phyloP scores from a whole-genome alignment of 2,329 filamentous ascomycete species.

The Xylaria sp. region DNA sequence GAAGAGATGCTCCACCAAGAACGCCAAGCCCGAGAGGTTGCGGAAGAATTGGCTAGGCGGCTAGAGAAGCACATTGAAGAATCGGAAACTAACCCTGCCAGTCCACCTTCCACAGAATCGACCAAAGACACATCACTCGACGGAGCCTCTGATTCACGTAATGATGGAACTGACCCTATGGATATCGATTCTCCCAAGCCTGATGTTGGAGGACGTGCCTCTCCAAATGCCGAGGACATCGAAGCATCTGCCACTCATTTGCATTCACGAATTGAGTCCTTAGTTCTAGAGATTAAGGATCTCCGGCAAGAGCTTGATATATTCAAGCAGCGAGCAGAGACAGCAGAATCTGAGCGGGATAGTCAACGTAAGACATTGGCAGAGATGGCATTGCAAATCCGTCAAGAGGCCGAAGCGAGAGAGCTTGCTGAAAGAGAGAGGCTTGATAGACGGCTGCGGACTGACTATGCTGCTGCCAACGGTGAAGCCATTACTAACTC shows the following conservation, averaged over 20 bases:
- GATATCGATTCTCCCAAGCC: slow-evolving; percentile 20
- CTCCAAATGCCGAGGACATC: slow-evolving; percentile 33
- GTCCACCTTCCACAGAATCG: slow-evolving; percentile 34
- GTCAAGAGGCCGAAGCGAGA: slow-evolving; percentile 58
- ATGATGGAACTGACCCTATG: slow-evolving; percentile 28
- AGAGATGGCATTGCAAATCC: slow-evolving; percentile 82
- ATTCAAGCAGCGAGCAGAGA: slow-evolving; percentile 72
- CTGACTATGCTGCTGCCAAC: slow-evolving; percentile 22
- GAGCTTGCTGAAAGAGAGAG: slow-evolving; percentile 41
- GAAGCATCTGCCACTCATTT: slow-evolving; percentile 41
- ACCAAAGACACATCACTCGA: slow-evolving; percentile 39
- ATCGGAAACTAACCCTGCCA: slow-evolving; percentile 39
- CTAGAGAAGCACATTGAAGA: slow-evolving; percentile 64
- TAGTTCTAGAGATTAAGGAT: slow-evolving; percentile 74
- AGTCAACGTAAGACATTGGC: slow-evolving; percentile 68
- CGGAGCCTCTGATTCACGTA: slow-evolving; percentile 42
- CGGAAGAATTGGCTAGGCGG: slow-evolving; percentile 73
- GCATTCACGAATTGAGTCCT: slow-evolving; percentile 67
- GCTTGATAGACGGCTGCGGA: slow-evolving; percentile 29
- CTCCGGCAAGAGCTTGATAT: slow-evolving; percentile 74
- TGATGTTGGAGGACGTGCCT: slow-evolving; percentile 21
- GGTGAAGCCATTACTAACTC: slow-evolving; percentile 21
- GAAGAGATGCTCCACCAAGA: slow-evolving; percentile 76
- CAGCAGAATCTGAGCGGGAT: slow-evolving; percentile 71
- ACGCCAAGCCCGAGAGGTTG: slow-evolving; percentile 71